Evolutionary conservation across 208 protist species (phyloP).

Genomic region (Crithidia sp.): DNA sequence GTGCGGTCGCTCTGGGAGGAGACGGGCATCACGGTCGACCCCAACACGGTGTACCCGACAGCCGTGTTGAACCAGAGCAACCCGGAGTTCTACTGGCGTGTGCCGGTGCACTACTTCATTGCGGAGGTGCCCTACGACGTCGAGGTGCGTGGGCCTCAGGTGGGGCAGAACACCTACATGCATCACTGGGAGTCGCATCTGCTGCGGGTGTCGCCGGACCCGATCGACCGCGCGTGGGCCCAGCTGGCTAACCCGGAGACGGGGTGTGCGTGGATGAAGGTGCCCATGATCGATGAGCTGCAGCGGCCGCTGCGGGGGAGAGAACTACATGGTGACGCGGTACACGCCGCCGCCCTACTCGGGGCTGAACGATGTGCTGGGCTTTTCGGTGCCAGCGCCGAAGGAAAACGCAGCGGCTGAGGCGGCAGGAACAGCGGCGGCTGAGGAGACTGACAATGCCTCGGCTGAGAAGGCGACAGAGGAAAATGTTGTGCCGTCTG

Average conservation of each 20-base stretch:
- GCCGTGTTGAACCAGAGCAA: constrained; percentile 58
- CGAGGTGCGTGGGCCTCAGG: constrained; percentile 80
- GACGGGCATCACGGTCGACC: constrained; percentile 86
- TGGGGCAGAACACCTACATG: constrained; percentile 80
- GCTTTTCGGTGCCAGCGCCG: constrained; percentile 34
- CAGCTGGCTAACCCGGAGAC: constrained; percentile 80
- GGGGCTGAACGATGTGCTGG: constrained; percentile 60
- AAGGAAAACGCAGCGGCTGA: neutral
- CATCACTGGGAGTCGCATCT: constrained; percentile 78
- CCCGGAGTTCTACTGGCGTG: constrained; percentile 87
- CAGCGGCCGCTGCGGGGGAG: constrained; percentile 80
- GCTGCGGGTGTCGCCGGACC: constrained; percentile 87
- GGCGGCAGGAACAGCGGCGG: neutral
- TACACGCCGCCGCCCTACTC: constrained; percentile 90
- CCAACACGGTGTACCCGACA: constrained; percentile 68
- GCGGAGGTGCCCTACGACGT: constrained; percentile 87
- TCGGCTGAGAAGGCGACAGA: neutral
- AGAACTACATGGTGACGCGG: constrained; percentile 83
- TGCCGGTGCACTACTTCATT: constrained; percentile 89
- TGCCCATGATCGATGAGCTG: constrained; percentile 81
- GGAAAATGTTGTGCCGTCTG: neutral
- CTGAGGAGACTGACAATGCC: neutral
- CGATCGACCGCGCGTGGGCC: constrained; percentile 89
- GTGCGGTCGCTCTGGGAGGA: constrained; percentile 90
- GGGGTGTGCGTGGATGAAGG: constrained; percentile 87